Conservation (phyloP, 116 monocot genomes). For the Dioscorea cayenensis region DNA sequence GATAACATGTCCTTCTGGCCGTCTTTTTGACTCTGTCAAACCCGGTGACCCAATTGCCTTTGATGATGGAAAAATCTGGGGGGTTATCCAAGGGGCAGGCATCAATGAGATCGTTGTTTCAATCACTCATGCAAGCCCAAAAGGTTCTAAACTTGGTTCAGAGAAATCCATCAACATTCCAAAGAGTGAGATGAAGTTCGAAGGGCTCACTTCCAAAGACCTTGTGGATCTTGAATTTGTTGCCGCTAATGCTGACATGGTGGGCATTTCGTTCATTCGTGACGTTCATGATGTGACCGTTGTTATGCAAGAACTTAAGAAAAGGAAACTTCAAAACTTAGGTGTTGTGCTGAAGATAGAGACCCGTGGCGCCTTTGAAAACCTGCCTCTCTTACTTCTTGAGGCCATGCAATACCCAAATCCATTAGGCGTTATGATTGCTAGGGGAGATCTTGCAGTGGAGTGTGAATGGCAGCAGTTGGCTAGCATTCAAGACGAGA, state of each 20-base stretch:
- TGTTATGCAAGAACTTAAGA: constrained; percentile 26
- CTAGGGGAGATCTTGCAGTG: constrained; percentile 46
- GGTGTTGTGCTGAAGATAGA: constrained; percentile 49
- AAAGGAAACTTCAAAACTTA: constrained; percentile 15
- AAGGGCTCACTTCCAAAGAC: constrained; percentile 43
- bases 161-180: constrained; percentile 52
- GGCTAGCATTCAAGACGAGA: constrained; percentile 41
- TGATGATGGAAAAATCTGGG: constrained; percentile 48
- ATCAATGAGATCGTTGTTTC: constrained; percentile 20
- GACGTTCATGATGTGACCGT: constrained; percentile 17
- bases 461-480: constrained; percentile 42
- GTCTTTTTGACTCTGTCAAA: constrained; percentile 33
- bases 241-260: constrained; percentile 38
- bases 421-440: constrained; percentile 47
- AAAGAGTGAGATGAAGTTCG: constrained; percentile 26
- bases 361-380: constrained; percentile 30
- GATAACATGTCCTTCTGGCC: constrained; percentile 31
- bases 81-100: constrained; percentile 18
- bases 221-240: constrained; percentile 43
- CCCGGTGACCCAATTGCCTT: constrained; percentile 43
- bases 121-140: constrained; percentile 37
- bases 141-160: constrained; percentile 38
- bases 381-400: constrained; percentile 31
- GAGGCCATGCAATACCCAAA: constrained; percentile 37
- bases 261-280: constrained; percentile 42